phyloP scores from a whole-genome alignment of 208 protist genomes.

The Kentomonas sorsogonicus region DNA sequence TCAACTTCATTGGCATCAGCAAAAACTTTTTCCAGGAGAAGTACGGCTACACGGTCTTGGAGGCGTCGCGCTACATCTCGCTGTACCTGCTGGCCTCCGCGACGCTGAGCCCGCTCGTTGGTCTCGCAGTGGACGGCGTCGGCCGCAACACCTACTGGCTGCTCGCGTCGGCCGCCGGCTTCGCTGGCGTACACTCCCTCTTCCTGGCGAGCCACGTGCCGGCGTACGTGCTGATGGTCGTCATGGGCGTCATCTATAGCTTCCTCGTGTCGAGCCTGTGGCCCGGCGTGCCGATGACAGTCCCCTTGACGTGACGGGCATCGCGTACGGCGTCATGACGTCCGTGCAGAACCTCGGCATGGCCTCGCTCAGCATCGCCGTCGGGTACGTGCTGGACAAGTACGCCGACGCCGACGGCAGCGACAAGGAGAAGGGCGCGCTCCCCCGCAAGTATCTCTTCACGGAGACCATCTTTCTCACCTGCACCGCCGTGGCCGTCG shows the following conservation, averaged over 20 bases:
- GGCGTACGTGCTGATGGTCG: conserved; percentile 61
- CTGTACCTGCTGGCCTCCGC: conserved; percentile 84
- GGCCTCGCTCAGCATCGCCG: no score
- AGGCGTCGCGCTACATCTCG: conserved; percentile 69
- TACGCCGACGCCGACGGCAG: no score
- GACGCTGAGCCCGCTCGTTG: conserved; percentile 69
- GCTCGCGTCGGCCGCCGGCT: conserved; percentile 34
- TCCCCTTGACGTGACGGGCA: conserved; percentile 62
- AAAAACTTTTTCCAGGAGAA: conserved; percentile 86
- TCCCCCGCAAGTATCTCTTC: no score
- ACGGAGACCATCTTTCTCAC: no score
- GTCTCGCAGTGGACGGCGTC: conserved; percentile 74
- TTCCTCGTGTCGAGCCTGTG: conserved; percentile 85
- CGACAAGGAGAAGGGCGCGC: no score
- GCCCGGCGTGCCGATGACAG: conserved; percentile 75
- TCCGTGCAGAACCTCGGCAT: conserved; percentile 85
- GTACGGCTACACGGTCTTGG: conserved; percentile 53
- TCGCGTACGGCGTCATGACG: conserved; percentile 90
- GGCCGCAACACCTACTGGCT: conserved; percentile 79
- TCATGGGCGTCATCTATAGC: conserved; percentile 81
- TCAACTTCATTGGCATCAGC: conserved; percentile 79
- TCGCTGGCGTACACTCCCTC: conserved; percentile 63
- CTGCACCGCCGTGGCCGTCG: no score
- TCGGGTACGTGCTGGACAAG: no score
- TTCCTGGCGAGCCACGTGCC: conserved; percentile 70